Conservation (phyloP, 2,329 filamentous ascomycete species). For the Epichloe gansuensis region DNA sequence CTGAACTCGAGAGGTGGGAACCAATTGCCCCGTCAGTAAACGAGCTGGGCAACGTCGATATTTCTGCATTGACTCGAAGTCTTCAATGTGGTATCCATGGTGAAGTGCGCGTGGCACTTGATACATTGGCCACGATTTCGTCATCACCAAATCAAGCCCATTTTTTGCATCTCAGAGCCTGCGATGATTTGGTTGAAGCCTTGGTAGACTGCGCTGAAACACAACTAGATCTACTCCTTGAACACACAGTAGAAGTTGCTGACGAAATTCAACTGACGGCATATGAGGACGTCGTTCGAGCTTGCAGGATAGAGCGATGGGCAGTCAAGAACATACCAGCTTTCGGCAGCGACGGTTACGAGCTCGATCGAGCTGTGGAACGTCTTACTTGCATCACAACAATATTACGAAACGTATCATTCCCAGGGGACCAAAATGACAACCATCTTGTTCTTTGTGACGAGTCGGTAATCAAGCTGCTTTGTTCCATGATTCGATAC, state of each 20-base stretch:
- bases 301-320: conserved; percentile 62
- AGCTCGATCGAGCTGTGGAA: conserved; percentile 77
- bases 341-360: conserved; percentile 66
- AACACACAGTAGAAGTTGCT: conserved; percentile 73
- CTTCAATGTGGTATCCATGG: conserved; percentile 80
- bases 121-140: conserved; percentile 60
- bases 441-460: conserved; percentile 69
- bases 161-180: conserved; percentile 54
- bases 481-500: conserved; percentile 72
- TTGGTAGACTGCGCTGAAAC: conserved; percentile 85
- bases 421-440: conserved; percentile 43
- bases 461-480: conserved; percentile 65
- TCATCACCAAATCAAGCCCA: conserved; percentile 51
- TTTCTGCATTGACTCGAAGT: conserved; percentile 78
- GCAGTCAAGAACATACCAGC: conserved; percentile 57
- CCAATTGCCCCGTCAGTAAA: conserved; percentile 62
- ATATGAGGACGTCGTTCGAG: conserved; percentile 77
- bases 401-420: conserved; percentile 85
- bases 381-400: conserved; percentile 82
- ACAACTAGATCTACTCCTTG: conserved; percentile 71
- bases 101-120: conserved; percentile 81
- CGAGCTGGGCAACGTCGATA: conserved; percentile 80
- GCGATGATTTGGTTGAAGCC: conserved; percentile 79
- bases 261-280: conserved; percentile 71
- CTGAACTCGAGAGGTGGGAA: conserved; percentile 53